A percentile compares a stretch with the other conserved stretches of the same genome.
phyloP scores from a whole-genome alignment of 495 filamentous ascomycete genomes.

The Darksidea phi region DNA sequence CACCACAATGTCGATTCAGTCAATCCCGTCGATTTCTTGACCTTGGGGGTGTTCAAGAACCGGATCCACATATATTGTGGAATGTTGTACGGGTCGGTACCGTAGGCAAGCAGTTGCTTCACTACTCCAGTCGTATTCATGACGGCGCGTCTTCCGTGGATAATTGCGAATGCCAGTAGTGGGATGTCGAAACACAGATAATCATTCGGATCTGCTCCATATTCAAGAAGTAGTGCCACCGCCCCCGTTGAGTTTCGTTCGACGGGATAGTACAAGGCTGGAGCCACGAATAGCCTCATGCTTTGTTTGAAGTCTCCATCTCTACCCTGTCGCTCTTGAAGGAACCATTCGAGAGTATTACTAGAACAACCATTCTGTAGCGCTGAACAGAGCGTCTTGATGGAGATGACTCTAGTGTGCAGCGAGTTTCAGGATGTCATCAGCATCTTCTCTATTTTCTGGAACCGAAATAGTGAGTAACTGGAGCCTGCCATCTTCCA shows the following conservation, averaged over 20 bases:
- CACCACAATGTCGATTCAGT: not conserved
- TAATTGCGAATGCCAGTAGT: slow-evolving; percentile 12
- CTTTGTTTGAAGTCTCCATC: too few relatives aligned
- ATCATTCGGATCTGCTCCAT: slow-evolving; percentile 3
- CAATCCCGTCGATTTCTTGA: not conserved
- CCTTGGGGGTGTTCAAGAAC: not conserved
- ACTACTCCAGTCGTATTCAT: slow-evolving; percentile 8
- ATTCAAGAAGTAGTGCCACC: not conserved
- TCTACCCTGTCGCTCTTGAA: too few relatives aligned
- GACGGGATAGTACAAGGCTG: slow-evolving; percentile 12
- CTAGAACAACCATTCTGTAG: not conserved
- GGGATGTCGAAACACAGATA: not conserved
- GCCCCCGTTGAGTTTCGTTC: slow-evolving; percentile 4
- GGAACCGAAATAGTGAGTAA: too few relatives aligned
- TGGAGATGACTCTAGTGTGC: too few relatives aligned
- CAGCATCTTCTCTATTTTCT: too few relatives aligned
- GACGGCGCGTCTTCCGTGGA: not conserved
- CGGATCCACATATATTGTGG: slow-evolving; percentile 6
- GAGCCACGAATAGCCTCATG: too few relatives aligned
- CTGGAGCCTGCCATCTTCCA: too few relatives aligned
- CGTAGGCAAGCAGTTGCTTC: slow-evolving; percentile 13
- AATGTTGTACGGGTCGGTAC: slow-evolving; percentile 1
- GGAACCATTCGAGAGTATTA: not conserved
- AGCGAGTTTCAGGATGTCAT: too few relatives aligned
- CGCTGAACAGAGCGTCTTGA: not conserved